A percentile compares a stretch with the other conserved stretches of the same genome.
These are phyloP conservation scores for Dicorynia guianensis DNA, from an alignment of 306 rosid species.

Conservation along the genomic window DNA sequence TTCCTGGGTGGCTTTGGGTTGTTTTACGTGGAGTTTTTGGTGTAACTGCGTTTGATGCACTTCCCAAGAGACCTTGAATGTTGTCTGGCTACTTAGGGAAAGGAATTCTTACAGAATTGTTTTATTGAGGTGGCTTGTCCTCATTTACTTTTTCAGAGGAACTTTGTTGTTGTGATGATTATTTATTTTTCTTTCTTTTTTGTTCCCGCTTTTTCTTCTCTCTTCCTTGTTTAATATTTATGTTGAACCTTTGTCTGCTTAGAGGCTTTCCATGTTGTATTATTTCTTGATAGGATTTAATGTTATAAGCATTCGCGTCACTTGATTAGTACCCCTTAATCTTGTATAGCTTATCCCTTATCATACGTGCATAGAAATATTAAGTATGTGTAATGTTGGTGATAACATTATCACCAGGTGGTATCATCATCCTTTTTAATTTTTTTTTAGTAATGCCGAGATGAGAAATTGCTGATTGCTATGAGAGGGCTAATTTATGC, in stretches of 20 bases:
- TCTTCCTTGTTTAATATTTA: neutral
- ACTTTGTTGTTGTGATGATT: neutral
- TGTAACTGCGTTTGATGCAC: neutral
- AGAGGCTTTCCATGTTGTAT: neutral
- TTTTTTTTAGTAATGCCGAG: too few species aligned
- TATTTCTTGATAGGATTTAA: neutral
- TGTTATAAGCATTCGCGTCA: neutral
- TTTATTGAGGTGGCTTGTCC: neutral
- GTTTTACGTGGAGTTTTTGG: too few species aligned
- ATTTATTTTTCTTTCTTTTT: neutral
- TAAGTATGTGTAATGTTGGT: neutral
- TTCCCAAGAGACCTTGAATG: neutral
- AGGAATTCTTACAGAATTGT: too few species aligned
- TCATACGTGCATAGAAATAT: too few species aligned
- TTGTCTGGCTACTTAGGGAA: too few species aligned
- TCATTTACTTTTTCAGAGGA: neutral
- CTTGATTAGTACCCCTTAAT: neutral
- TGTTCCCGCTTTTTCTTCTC: neutral
- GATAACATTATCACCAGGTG: neutral
- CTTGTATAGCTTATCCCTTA: neutral
- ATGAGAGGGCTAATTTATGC: neutral
- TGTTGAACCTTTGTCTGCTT: neutral
- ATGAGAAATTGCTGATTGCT: neutral
- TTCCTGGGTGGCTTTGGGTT: neutral
- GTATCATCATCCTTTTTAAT: neutral